These are phyloP conservation scores for Phaffia tasmanica DNA, from an alignment of 768 basidiomycete species.

Conservation along the genomic window DNA sequence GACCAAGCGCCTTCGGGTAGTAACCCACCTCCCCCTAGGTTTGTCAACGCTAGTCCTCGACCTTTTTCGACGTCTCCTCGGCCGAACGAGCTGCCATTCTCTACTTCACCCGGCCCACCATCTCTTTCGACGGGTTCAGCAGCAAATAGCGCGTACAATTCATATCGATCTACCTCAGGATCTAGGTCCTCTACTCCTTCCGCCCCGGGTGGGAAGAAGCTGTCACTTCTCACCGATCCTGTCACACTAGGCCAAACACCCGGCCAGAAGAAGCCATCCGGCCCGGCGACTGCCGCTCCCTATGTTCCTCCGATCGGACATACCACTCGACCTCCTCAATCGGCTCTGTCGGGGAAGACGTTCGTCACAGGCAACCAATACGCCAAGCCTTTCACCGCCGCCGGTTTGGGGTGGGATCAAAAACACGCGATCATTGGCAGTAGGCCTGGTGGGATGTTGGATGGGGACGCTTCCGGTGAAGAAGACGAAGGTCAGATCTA, in stretches of 20 bases:
- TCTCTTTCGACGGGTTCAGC: neutral
- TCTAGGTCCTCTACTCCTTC: neutral
- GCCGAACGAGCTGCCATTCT: neutral
- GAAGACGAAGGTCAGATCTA: too few relatives aligned
- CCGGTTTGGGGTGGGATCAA: constrained; percentile 49
- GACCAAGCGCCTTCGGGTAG: neutral
- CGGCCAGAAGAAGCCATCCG: constrained; percentile 37
- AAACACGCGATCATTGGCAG: constrained; percentile 50
- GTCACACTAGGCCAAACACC: constrained; percentile 34
- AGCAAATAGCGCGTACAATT: neutral
- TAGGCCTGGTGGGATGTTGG: neutral
- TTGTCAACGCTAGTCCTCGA: constrained; percentile 7
- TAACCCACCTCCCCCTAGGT: constrained; percentile 13
- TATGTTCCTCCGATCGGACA: constrained; percentile 45
- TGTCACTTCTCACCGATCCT: constrained; percentile 53
- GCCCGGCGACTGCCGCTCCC: constrained; percentile 47
- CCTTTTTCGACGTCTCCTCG: neutral
- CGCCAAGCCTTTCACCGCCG: constrained; percentile 35
- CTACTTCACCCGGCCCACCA: neutral
- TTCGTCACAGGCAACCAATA: neutral
- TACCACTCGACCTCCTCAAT: constrained; percentile 22
- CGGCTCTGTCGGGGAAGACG: neutral
- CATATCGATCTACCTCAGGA: too few relatives aligned
- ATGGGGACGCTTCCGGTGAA: too few relatives aligned
- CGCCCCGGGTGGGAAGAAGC: constrained; percentile 33